Conservation (phyloP, 345 rosid genomes). For the Eucalyptus virginea region DNA sequence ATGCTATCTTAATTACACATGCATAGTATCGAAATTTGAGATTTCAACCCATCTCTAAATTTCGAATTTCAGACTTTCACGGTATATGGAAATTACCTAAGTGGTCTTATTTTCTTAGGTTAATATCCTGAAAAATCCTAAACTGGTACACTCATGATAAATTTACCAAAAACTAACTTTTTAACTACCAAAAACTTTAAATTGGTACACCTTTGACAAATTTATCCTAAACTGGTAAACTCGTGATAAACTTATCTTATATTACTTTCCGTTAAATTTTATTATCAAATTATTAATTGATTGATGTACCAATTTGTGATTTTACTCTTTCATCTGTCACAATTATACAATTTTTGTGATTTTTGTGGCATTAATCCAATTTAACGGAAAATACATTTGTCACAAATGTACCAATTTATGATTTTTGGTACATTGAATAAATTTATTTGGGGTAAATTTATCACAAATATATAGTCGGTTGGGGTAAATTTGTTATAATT, state of each 20-base stretch:
- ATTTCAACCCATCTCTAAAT: background rate
- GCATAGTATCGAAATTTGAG: background rate
- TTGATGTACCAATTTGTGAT: fast-evolving
- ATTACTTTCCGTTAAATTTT: too few species aligned
- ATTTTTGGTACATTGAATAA: fast-evolving
- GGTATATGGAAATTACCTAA: background rate
- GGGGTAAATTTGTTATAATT: fast-evolving
- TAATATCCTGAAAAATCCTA: fast-evolving
- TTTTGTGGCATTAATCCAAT: too few species aligned
- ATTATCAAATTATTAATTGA: fast-evolving
- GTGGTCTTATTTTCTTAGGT: fast-evolving
- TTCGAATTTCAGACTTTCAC: background rate
- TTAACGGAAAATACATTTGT: fast-evolving
- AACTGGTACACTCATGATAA: fast-evolving
- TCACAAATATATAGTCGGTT: fast-evolving
- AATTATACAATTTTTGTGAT: too few species aligned
- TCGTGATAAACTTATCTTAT: fast-evolving
- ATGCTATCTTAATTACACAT: background rate
- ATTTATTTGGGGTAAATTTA: fast-evolving
- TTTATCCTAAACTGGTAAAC: fast-evolving
- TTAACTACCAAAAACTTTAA: too few species aligned
- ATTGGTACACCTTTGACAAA: fast-evolving
- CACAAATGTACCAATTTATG: fast-evolving
- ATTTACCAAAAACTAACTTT: too few species aligned
- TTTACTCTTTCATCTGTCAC: fast-evolving